phyloP scores from a whole-genome alignment of 805 yeast species.

The Blastobotrys peoriensis region DNA sequence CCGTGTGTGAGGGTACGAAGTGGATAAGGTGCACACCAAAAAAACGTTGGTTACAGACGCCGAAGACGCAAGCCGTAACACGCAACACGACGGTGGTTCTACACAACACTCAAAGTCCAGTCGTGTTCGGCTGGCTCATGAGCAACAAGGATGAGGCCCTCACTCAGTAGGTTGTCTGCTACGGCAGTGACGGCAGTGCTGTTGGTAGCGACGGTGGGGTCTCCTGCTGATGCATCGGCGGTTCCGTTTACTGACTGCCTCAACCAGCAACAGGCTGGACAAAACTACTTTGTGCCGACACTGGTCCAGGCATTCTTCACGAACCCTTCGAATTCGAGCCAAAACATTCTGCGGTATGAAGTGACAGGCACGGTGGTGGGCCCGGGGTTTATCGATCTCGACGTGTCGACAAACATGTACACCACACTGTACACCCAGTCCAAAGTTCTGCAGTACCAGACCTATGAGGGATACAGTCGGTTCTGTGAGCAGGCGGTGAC shows the following conservation, averaged over 20 bases:
- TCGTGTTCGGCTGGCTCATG: too few species aligned
- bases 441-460: constrained; percentile 19
- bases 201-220: too few species aligned
- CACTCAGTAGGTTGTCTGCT: too few species aligned
- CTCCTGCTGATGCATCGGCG: too few species aligned
- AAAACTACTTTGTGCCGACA: constrained; percentile 7
- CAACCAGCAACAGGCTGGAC: neutral
- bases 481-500: constrained; percentile 23
- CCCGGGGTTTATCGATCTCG: constrained; percentile 15
- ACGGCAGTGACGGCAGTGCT: too few species aligned
- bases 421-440: constrained; percentile 24
- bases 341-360: constrained; percentile 6
- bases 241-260: constrained; percentile 9
- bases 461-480: constrained; percentile 19
- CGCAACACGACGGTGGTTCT: too few species aligned
- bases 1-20: too few species aligned
- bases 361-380: constrained; percentile 15
- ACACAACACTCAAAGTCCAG: too few species aligned
- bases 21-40: too few species aligned
- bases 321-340: neutral
- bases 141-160: too few species aligned
- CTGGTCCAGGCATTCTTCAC: constrained; percentile 3
- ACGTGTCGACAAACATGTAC: constrained; percentile 20
- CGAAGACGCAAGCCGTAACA: too few species aligned
- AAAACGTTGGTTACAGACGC: too few species aligned